Evolutionary conservation across 768 basidiomycete genomes (phyloP).

Genomic region (Omphalotus guepiniiformis): DNA sequence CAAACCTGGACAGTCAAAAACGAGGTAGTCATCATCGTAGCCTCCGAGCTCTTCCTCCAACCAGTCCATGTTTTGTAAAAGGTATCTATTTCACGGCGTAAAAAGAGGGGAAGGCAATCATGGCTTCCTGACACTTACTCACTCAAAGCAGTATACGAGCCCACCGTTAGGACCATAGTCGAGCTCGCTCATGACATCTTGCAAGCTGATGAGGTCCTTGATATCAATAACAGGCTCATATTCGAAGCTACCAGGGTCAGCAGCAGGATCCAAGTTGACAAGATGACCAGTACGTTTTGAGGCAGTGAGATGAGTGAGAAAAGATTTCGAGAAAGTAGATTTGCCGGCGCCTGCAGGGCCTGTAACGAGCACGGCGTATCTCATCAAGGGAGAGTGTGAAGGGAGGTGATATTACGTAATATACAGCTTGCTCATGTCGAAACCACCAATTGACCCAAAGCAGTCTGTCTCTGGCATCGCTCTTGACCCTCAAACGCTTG

Average conservation of each 20-base stretch:
- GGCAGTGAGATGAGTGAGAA: constrained; percentile 84
- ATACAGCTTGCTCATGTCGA: constrained; percentile 49
- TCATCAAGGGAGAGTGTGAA: constrained; percentile 42
- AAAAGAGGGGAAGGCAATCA: neutral
- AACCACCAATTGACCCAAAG: constrained; percentile 70
- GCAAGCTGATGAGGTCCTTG: constrained; percentile 82
- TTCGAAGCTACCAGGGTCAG: constrained; percentile 81
- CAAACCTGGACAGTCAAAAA: constrained; percentile 87
- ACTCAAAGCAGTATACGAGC: constrained; percentile 99
- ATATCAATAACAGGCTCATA: constrained; percentile 93
- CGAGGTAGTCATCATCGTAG: constrained; percentile 93
- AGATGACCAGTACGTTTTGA: constrained; percentile 85
- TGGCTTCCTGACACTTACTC: constrained; percentile 50
- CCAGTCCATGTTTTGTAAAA: constrained; percentile 98
- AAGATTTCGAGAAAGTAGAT: constrained; percentile 85
- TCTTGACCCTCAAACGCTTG: constrained; percentile 78
- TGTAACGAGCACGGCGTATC: constrained; percentile 83
- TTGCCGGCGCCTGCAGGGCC: constrained; percentile 99
- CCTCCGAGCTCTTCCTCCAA: constrained; percentile 93
- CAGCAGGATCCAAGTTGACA: constrained; percentile 97
- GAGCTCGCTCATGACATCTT: constrained; percentile 95
- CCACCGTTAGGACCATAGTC: constrained; percentile 97
- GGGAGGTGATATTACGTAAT: neutral
- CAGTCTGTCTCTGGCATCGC: constrained; percentile 75
- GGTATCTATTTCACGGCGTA: constrained; percentile 56